Base-by-base conservation (phyloP, 1,284 basidiomycete genomes). In the Moesziomyces aphidis region DNA sequence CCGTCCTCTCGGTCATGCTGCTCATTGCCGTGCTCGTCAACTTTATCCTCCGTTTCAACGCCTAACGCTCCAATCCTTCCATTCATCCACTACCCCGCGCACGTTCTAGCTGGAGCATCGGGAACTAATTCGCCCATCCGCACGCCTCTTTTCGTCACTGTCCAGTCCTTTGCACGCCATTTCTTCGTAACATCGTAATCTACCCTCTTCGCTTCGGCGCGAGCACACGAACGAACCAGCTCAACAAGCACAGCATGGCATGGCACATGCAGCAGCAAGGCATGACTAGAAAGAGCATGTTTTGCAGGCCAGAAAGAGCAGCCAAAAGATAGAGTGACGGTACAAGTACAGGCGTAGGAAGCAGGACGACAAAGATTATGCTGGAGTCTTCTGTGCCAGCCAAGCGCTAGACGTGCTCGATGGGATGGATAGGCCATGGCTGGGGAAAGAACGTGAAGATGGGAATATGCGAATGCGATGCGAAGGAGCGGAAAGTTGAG, bases 21-120 rank as follows among this genome's bases (percentile, higher is more conserved):
- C 74, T 84, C 53, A 75, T 83, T 51, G 83, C 83, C 45, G 82
- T 84, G 26, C 46, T 83, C 6, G 83, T 84, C 82, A 84, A 84
- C 78, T 84, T 84, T 57, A 79, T 83, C 62, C 74, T 84, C 28
- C 80, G 83, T 24, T 83, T 83, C 80, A 78, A 74, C 69, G 61
- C 61, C 52, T 67, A 36, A 63, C 47, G 7, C 6, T 22, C 23
- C 24, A 31, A 8, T 11, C 43, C 36, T 47, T 11, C 13, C 23
- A 28, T 23, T 43, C 23, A 4, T 34, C 5, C 39, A 17, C 36
- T 36, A 3, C 36, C 17, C 5, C 45, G 31, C 13, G 10, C 43
- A 21, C 23, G 5, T 28, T 13, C 50, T 19, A n/a, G 21, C 26
- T 22, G 31, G 19, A 31, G n/a, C 50, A 21, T 22, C 22, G 22